Percentiles rank a stretch among this genome's conserved stretches.
Evolutionary conservation across 345 rosid genomes (phyloP).

Genomic region (Dipteronia dyeriana): DNA sequence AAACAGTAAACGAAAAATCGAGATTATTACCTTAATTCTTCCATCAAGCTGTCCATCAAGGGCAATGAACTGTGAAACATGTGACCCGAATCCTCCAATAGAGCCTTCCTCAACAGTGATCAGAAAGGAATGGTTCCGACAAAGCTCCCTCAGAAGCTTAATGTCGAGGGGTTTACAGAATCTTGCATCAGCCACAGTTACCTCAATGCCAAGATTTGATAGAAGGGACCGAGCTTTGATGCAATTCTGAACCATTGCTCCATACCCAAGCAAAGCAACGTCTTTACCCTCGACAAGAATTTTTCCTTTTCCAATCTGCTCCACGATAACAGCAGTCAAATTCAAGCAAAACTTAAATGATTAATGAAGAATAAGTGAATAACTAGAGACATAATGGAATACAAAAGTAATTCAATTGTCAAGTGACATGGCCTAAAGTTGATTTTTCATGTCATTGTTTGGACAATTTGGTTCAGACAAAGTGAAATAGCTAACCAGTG

Average conservation of each 20-base stretch:
- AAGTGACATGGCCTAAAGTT: neutral
- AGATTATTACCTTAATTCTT: constrained; percentile 55
- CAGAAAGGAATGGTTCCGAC: constrained; percentile 63
- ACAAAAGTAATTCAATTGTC: neutral
- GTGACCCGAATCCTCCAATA: constrained; percentile 90
- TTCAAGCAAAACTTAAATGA: neutral
- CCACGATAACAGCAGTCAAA: constrained; percentile 26
- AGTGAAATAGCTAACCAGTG: neutral
- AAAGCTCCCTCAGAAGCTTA: constrained; percentile 68
- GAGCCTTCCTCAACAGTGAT: constrained; percentile 94
- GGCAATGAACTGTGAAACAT: constrained; percentile 84
- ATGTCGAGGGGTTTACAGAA: constrained; percentile 95
- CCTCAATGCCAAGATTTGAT: constrained; percentile 73
- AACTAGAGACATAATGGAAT: neutral
- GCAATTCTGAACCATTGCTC: constrained; percentile 94
- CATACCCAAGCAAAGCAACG: constrained; percentile 89
- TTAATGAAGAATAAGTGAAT: neutral
- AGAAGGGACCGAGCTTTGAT: constrained; percentile 81
- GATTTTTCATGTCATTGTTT: neutral
- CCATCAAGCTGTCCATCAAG: constrained; percentile 93
- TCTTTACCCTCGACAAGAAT: constrained; percentile 75
- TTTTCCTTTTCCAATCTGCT: constrained; percentile 86
- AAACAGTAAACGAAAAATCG: neutral
- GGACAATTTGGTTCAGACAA: neutral
- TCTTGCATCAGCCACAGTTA: constrained; percentile 91